phyloP scores from a whole-genome alignment of 768 basidiomycete genomes.

The Scleroderma citrinum region DNA sequence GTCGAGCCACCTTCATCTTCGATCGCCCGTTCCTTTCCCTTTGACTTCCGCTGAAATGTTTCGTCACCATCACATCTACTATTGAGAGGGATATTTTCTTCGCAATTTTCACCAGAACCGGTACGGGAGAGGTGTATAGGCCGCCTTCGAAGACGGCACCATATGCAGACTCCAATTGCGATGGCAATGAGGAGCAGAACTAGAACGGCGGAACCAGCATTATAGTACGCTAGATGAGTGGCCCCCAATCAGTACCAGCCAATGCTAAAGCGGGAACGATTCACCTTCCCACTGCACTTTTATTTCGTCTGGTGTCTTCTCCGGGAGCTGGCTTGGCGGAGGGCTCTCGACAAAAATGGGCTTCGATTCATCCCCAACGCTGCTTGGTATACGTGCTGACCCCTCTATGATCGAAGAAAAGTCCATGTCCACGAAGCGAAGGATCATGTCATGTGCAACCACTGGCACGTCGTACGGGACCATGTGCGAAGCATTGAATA shows the following conservation, averaged over 20 bases:
- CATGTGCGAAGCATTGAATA: constrained; percentile 96
- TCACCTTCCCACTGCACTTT: constrained; percentile 90
- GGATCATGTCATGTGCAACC: constrained; percentile 94
- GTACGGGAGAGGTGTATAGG: constrained; percentile 20
- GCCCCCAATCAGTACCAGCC: neutral
- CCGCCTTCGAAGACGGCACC: constrained; percentile 48
- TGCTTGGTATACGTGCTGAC: constrained; percentile 75
- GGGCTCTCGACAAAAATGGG: constrained; percentile 49
- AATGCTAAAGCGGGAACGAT: constrained; percentile 9
- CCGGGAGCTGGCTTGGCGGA: constrained; percentile 29
- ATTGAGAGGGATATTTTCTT: constrained; percentile 72
- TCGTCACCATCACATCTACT: constrained; percentile 34
- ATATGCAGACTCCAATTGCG: constrained; percentile 54
- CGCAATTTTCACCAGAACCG: constrained; percentile 18
- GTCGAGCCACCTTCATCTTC: constrained; percentile 29
- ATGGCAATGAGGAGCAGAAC: constrained; percentile 63
- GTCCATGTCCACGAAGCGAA: constrained; percentile 93
- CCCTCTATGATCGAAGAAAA: constrained; percentile 76
- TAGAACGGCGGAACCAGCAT: constrained; percentile 83
- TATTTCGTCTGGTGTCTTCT: constrained; percentile 68
- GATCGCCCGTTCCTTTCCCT: constrained; percentile 45
- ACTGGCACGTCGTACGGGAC: constrained; percentile 83
- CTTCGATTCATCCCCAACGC: constrained; percentile 68
- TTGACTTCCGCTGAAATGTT: constrained; percentile 31
- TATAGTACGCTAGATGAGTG: constrained; percentile 81